A percentile compares a stretch with the other conserved stretches of the same genome.
phyloP scores from a whole-genome alignment of 129 eudicot species.

The Rutidosis leptorrhynchoides region DNA sequence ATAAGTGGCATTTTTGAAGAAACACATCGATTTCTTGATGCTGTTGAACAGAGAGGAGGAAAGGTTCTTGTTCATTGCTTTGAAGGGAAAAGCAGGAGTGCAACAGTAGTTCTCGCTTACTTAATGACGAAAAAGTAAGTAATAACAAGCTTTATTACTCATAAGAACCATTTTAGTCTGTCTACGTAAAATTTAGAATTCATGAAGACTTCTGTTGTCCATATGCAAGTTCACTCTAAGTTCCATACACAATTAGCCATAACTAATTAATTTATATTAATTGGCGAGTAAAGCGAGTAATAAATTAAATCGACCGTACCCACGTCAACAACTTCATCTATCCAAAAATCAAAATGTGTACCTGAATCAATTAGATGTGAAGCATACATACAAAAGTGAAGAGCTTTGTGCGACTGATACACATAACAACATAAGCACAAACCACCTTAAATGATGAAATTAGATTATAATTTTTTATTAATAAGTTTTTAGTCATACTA shows the following conservation, averaged over 20 bases:
- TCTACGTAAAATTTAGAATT: neutral
- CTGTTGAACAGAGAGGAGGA: slow-evolving; percentile 73
- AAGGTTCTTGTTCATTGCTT: slow-evolving; percentile 97
- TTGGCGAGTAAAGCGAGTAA: too few species aligned
- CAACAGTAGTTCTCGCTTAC: slow-evolving; percentile 87
- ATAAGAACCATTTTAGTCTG: neutral
- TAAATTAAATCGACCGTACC: too few species aligned
- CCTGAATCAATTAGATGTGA: neutral
- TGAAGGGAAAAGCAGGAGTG: slow-evolving; percentile 98
- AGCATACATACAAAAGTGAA: too few species aligned
- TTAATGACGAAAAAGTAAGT: slow-evolving; percentile 85
- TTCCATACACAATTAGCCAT: neutral
- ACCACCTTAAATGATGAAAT: neutral
- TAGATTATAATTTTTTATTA: neutral
- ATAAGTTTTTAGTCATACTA: neutral
- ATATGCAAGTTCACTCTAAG: neutral
- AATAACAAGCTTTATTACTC: neutral
- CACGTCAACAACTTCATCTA: neutral
- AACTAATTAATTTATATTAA: neutral
- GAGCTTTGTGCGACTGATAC: neutral
- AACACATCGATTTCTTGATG: slow-evolving; percentile 70
- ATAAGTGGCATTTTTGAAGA: slow-evolving; percentile 72
- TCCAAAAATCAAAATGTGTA: neutral
- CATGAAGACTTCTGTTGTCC: neutral
- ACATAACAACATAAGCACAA: neutral